Evolutionary conservation across 129 eudicot genomes (phyloP), one percentile per base, ranked within the genome.

Genomic region (Tagetes patula): DNA sequence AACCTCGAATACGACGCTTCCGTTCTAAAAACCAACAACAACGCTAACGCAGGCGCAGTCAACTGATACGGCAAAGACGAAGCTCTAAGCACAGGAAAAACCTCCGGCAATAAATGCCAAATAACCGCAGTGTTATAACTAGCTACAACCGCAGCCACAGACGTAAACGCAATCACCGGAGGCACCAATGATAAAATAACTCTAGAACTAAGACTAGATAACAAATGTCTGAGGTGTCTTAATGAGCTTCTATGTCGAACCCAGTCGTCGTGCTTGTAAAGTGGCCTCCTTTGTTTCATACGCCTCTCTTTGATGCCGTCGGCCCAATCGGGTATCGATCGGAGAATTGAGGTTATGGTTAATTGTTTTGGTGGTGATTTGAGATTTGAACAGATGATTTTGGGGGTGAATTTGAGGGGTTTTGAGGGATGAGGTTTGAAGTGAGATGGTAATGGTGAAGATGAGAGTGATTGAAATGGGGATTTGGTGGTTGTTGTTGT

Each of bases 1-100:
- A 83, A 95, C 88, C 99, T 85, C 67, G 97, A 90, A 81, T 95
- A 95, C 11, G 97, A 90, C 2, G 97, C 99, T 77, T 95, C 99
- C 9, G 99, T 95, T 76, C 99, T 77, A 62, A 95, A 95, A 52
- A 95, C 99, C 77, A 95, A 70, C 84, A 95, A 61, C 67, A 95
- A 81, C 42, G 99, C 99, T 87, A 95, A 75, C 0, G 99, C 99
- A 3, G 99, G 97, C 0, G 99, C 99, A 0, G 97, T 90, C 70
- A 95, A 76, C 79, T 95, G 99, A 34, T 95, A 95, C 53, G 99
- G 97, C 88, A 90, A 74, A 2, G 97, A 80, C 43, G 94, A 86
- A 7, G 94, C 96, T 62, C 96, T 85, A 69, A 95, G 68, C 37
- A 85, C 61, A 1, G 99, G 99, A 63, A 90, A 88, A 66, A 83